Evolutionary conservation across 1,284 basidiomycete species (phyloP), one percentile per base, ranked within the genome.

Genomic region (Vanrija sp.): DNA sequence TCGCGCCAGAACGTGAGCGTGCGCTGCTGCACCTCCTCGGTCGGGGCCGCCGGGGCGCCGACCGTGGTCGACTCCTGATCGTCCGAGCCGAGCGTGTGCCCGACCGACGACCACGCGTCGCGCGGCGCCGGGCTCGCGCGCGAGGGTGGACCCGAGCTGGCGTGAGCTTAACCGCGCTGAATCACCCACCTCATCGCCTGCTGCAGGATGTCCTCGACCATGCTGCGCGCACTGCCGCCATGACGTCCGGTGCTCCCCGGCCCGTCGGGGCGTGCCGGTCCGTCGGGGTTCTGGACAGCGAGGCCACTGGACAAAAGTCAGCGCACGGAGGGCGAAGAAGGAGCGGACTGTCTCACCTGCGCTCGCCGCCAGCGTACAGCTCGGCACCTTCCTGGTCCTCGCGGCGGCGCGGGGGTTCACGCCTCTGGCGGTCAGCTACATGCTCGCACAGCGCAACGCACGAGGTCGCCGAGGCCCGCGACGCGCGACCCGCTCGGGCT

Each of bases 1-100:
- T 98, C 85, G 38, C 86, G 82, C 95, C 96, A 98, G 76, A 98
- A 92, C 0, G 89, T 95, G 38, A 98, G 80, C 54, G 85, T 82
- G 12, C 95, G 85, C 46, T 87, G 83, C 0, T 83, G 88, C 0
- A 83, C 80, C 55, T 83, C 81, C 43, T 82, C 81, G 23, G 85
- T 83, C 47, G 79, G 78, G 0, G 75, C 74, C 1, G 72, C 71
- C 54, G 28, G 28, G 6, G 28, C 28, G 50, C 51, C 39, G 48
- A 93, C 78, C 60, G 79, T 85, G 10, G 80, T 67, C 55, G 87
- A 88, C 12, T 86, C 85, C 1, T 86, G 80, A 19, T 94, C 90
- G 55, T 94, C 91, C 25, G 87, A 86, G 2, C 92, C 93, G n/a
- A 97, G 80, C 0, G 81, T 89, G 72, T 94, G 83, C 3, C 91